Base-by-base conservation (phyloP, 2,329 filamentous ascomycete species). In the Grosmannia huntii region DNA sequence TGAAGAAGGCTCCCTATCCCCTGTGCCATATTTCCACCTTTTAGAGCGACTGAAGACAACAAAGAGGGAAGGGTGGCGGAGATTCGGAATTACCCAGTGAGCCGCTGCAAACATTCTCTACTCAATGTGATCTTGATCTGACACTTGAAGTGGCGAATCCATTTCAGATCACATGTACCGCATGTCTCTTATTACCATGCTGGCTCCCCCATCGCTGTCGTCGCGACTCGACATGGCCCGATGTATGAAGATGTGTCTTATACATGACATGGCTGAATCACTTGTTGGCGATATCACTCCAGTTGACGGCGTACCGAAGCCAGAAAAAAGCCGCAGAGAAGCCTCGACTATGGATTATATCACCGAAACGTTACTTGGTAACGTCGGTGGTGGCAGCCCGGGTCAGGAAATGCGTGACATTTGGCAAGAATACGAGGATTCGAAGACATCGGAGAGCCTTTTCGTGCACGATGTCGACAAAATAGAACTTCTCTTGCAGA, bases 131-230 rank as follows among this genome's bases (percentile, higher is more conserved):
- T 16, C 4, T 9, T 25, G n/a, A 28, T 14, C 48, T 50, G 48
- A 50, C 46, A 10, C 25, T 28, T 6, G 3, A 25, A 84, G 80
- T 59, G 87, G 89, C 69, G 94, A 99, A 72, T 95, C 90, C 2
- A 96, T 99, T 68, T 82, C 89, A 57, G 94, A 99, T 75, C 94
- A 99, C 79, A 99, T 99, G 94, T 99, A 97, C 74, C 90, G 94
- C 73, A 99, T 99, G 94, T 90, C 91, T 55, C 82, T 99, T 65
- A 90, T 99, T 71, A 90, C 89, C 63, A 89, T 99, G 85, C 82
- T 96, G 63, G 90, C 90, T 2, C 92, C 94, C 1, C 79, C 88
- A 0, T 74, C 86, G 1, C 81, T 96, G 12, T 78, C 84, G 2
- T 73, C 82, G 0, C 81, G 80, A 46, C 77, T 97, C 67, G 87